phyloP scores from a whole-genome alignment of 2,329 filamentous ascomycete genomes.

The Didymella glomerata region DNA sequence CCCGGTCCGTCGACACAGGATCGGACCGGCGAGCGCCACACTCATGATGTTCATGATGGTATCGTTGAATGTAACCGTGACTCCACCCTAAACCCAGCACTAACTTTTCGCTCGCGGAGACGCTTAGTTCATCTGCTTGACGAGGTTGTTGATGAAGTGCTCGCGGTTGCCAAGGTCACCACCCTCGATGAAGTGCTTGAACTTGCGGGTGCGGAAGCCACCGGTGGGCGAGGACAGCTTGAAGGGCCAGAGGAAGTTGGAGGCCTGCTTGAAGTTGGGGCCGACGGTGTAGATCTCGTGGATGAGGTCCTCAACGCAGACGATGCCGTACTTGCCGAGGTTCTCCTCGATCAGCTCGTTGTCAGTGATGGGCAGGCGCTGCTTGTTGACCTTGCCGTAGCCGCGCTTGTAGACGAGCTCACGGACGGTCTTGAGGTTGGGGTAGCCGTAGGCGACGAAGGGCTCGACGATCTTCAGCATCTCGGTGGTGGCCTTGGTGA shows the following conservation, averaged over 20 bases:
- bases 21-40: slow-evolving; percentile 31
- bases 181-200: slow-evolving; percentile 99
- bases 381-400: slow-evolving; percentile 99
- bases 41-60: slow-evolving; percentile 37
- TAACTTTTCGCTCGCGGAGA: slow-evolving; percentile 8
- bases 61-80: slow-evolving; percentile 42
- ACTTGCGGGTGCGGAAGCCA: slow-evolving; percentile 96
- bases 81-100: slow-evolving; percentile 40
- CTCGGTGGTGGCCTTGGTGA: slow-evolving; percentile 97
- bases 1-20: slow-evolving; percentile 17
- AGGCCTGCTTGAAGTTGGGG: slow-evolving; percentile 98
- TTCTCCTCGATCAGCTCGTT: slow-evolving; percentile 96
- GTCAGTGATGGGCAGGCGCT: slow-evolving; percentile 95
- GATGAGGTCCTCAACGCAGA: slow-evolving; percentile 99
- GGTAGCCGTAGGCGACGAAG: slow-evolving; percentile 99
- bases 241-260: slow-evolving; percentile 99
- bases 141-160: slow-evolving; percentile 95
- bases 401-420: slow-evolving; percentile 99
- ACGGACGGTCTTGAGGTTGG: slow-evolving; percentile 98
- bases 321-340: slow-evolving; percentile 92
- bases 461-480: slow-evolving; percentile 98
- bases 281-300: slow-evolving; percentile 98
- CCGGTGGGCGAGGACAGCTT: slow-evolving; percentile 99
- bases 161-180: slow-evolving; percentile 99
- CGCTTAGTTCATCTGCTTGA: slow-evolving; percentile 97